A percentile compares a stretch with the other conserved stretches of the same genome.
Conservation (phyloP, 345 rosid genomes). For the Aurinia saxatilis region DNA sequence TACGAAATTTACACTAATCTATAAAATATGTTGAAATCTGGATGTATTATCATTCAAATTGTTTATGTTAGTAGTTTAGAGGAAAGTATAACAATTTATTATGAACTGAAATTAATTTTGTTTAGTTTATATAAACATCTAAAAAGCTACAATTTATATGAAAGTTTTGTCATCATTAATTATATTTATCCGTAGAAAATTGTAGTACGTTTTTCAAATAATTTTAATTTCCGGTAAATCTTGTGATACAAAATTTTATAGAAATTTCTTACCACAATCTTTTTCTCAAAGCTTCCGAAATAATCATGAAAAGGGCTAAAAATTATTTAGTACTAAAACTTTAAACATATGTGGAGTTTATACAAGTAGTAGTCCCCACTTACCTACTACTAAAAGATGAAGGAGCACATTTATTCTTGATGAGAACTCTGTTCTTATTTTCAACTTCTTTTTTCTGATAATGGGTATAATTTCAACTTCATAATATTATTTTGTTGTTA, state of each 20-base stretch:
- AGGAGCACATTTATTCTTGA: constrained; percentile 16
- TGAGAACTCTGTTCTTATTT: background rate
- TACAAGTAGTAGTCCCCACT: constrained; percentile 16
- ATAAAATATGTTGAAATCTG: too few relatives aligned
- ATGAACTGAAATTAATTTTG: background rate
- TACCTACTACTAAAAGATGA: constrained; percentile 23
- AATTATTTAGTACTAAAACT: constrained; percentile 19
- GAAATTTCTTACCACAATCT: background rate
- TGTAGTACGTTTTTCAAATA: background rate
- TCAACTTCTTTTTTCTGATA: background rate
- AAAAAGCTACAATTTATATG: background rate
- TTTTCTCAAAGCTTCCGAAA: background rate
- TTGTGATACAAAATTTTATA: background rate
- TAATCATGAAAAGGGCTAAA: constrained; percentile 11
- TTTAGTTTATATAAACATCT: background rate
- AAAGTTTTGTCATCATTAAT: background rate
- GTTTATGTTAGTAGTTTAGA: too few relatives aligned
- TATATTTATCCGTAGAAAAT: background rate
- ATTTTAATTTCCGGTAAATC: background rate
- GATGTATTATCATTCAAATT: too few relatives aligned
- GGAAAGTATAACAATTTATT: too few relatives aligned
- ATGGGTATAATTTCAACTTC: constrained; percentile 6
- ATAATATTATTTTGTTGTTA: constrained; percentile 14
- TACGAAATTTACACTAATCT: background rate
- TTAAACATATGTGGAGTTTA: constrained; percentile 11